Evolutionary conservation across 345 rosid genomes (phyloP).

Genomic region (Salix suchowensis): DNA sequence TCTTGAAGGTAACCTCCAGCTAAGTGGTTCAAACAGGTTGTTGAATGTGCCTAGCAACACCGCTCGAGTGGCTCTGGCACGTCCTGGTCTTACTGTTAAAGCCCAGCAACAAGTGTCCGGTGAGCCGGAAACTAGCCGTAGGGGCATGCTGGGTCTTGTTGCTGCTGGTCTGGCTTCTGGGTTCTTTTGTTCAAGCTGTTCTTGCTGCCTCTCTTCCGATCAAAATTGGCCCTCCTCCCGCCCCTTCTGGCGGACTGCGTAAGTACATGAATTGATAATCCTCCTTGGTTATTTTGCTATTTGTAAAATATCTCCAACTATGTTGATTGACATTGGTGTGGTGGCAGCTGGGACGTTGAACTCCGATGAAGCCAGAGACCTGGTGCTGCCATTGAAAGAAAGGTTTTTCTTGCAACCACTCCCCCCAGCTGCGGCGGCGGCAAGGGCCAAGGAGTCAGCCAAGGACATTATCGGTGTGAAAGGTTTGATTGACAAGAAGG

Average conservation of each 20-base stretch:
- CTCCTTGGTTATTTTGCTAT: background rate
- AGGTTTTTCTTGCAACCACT: constrained; percentile 78
- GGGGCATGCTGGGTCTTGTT: constrained; percentile 65
- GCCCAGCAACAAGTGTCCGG: constrained; percentile 46
- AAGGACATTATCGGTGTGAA: constrained; percentile 75
- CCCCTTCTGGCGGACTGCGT: constrained; percentile 93
- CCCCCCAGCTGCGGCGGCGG: constrained; percentile 58
- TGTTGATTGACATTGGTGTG: constrained; percentile 2
- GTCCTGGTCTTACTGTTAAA: constrained; percentile 46
- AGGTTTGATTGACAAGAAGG: constrained; percentile 71
- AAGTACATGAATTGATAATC: constrained; percentile 26
- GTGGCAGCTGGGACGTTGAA: constrained; percentile 84
- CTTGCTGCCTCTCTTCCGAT: constrained; percentile 65
- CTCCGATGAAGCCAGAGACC: constrained; percentile 82
- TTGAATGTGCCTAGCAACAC: constrained; percentile 21
- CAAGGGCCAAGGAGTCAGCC: constrained; percentile 81
- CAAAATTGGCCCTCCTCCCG: constrained; percentile 85
- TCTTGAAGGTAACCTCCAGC: constrained; percentile 62
- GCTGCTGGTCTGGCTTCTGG: constrained; percentile 67
- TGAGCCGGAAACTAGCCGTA: constrained; percentile 64
- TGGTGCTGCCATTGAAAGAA: constrained; percentile 39
- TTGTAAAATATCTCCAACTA: background rate
- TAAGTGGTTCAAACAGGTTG: constrained; percentile 50
- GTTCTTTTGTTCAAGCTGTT: constrained; percentile 68
- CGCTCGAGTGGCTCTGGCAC: constrained; percentile 24